A percentile compares a stretch with the other conserved stretches of the same genome.
These are phyloP conservation scores for Carex scoparia DNA, from an alignment of 176 grass and related monocot genomes.

Conservation along the genomic window DNA sequence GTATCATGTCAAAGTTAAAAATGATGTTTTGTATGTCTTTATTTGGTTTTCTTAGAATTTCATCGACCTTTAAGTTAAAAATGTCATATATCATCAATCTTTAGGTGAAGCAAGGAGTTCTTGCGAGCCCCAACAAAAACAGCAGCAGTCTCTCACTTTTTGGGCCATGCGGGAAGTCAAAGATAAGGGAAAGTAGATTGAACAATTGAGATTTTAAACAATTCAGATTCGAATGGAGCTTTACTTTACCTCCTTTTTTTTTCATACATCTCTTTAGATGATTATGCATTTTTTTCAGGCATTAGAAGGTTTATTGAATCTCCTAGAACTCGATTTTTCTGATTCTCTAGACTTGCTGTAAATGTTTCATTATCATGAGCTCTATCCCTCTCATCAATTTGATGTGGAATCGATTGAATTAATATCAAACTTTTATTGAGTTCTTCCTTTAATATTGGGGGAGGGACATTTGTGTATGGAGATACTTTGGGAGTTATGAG, in stretches of 20 bases:
- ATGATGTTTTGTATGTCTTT: not conserved
- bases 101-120: constrained; percentile 52
- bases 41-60: constrained; percentile 9
- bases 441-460: not conserved
- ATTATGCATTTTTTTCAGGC: constrained; percentile 20
- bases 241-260: not conserved
- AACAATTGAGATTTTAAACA: constrained; percentile 5
- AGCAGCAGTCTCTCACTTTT: constrained; percentile 22
- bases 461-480: not conserved
- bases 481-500: not conserved
- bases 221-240: not conserved
- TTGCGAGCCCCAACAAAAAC: constrained; percentile 26
- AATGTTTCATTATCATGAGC: not conserved
- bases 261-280: not conserved
- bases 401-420: not conserved
- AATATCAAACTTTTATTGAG: not conserved
- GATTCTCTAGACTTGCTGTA: constrained; percentile 17
- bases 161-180: constrained; percentile 34
- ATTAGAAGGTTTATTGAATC: constrained; percentile 10
- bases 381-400: not conserved
- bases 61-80: not conserved
- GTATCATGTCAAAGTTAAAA: constrained; percentile 16
- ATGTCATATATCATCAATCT: not conserved
- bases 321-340: not conserved
- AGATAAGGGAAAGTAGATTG: constrained; percentile 17